Evolutionary conservation across 176 grass and related monocot species (phyloP), one percentile per base, ranked within the genome.

Genomic region (Luzula sylvatica): DNA sequence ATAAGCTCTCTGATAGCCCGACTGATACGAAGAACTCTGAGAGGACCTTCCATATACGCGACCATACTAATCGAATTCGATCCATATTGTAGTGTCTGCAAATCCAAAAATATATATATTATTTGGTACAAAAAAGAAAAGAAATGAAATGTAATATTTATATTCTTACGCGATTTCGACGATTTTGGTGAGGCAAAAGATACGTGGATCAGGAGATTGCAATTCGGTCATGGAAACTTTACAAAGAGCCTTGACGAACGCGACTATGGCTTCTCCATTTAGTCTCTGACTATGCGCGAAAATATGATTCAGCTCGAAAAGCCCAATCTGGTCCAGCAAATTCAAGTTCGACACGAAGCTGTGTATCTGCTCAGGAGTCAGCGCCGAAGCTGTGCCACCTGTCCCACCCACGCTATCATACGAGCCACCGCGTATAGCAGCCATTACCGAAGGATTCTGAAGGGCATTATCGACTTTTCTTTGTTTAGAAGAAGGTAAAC

Each of bases 101-200:
- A 18, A 64, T 76, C 72, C 30, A 4, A 35, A 35, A 35, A 35
- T 7, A 35, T 35, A 35, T 35, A 26, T 49, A 66, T 47, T 64
- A 80, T 90, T 89, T 35, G 30, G 30, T 35, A 35, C 1, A 9
- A 35, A 35, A 68, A 71, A 61, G 19, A 57, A 56, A 32, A 51
- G 23, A 58, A 54, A 53, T 38, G 50, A 17, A 40, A 69, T 46
- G 66, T 35, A 35, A n/a, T n/a, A n/a, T n/a, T n/a, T n/a, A 30
- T 46, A 65, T 45, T 61, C 85, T 90, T 89, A 96, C 81, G 92
- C 78, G 11, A 89, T 86, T 57, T 96, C 92, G 46, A 90, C 92
- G 67, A 96, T 89, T 86, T 96, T 96, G 53, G 92, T 96, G 53
- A 96, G 92, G 59, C 92, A 88, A 76, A 96, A 96, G 68, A 96